Evolutionary conservation across 1,139 yeast species (phyloP).

Genomic region (Pichia sp.): DNA sequence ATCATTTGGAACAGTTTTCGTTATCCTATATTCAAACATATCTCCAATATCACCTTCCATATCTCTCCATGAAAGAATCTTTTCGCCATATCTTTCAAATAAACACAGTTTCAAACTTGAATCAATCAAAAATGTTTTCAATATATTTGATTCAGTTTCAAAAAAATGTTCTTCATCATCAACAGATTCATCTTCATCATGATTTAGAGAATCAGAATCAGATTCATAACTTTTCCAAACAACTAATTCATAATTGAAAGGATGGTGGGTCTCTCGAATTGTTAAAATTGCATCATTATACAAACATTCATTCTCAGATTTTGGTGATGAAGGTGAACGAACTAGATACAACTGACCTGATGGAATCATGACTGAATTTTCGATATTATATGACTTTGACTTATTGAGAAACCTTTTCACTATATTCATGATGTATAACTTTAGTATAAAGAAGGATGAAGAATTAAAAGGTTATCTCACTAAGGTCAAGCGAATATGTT

Average conservation of each 20-base stretch:
- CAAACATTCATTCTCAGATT: conserved; percentile 80
- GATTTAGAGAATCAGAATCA: conserved; percentile 31
- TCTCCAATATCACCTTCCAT: conserved; percentile 84
- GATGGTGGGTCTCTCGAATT: conserved; percentile 60
- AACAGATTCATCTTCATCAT: conserved; percentile 50
- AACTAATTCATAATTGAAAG: conserved; percentile 63
- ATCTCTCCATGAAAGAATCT: conserved; percentile 74
- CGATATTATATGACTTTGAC: conserved; percentile 38
- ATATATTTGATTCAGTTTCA: conserved; percentile 36
- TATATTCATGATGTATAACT: conserved; percentile 78
- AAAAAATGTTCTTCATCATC: conserved; percentile 47
- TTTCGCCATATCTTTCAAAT: conserved; percentile 33
- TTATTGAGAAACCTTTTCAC: conserved; percentile 51
- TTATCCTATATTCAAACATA: conserved; percentile 71
- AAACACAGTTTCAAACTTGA: conserved; percentile 49
- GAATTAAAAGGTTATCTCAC: too few species aligned
- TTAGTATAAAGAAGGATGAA: too few species aligned
- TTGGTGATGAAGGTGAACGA: conserved; percentile 72
- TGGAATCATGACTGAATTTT: conserved; percentile 66
- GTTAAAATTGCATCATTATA: conserved; percentile 73
- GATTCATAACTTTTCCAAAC: conserved; percentile 59
- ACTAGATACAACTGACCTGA: conserved; percentile 73
- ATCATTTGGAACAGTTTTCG: conserved; percentile 46
- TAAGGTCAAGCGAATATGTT: too few species aligned
- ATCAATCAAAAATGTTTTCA: conserved; percentile 63